phyloP scores from a whole-genome alignment of 768 basidiomycete species.

The Cubamyces lactineus region DNA sequence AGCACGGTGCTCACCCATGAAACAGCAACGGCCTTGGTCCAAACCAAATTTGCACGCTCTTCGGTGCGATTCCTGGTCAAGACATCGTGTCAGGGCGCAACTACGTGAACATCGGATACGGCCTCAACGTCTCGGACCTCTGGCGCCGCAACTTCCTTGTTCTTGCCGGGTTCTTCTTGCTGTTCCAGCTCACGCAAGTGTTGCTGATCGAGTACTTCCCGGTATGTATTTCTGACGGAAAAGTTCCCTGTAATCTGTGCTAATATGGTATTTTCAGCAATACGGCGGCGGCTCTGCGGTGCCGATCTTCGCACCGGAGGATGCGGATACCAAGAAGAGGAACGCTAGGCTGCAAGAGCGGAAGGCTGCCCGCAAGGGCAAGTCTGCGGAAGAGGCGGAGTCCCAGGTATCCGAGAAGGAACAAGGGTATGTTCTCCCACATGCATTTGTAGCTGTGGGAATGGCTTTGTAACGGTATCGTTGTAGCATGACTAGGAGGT shows the following conservation, averaged over 20 bases:
- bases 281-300: conserved; percentile 53
- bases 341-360: conserved; percentile 57
- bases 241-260: conserved; percentile 22
- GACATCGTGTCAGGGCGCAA: conserved; percentile 55
- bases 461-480: neutral
- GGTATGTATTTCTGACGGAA: no score
- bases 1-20: conserved; percentile 25
- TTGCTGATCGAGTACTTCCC: conserved; percentile 67
- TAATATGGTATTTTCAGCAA: conserved; percentile 39
- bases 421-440: conserved; percentile 17
- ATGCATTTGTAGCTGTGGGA: neutral
- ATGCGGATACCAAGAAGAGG: conserved; percentile 52
- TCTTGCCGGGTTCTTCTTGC: conserved; percentile 66
- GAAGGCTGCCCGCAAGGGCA: conserved; percentile 41
- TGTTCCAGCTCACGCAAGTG: conserved; percentile 72
- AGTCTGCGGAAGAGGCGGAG: conserved; percentile 18
- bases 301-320: conserved; percentile 64
- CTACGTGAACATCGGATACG: conserved; percentile 65
- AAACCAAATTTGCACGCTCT: conserved; percentile 80
- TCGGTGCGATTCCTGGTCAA: conserved; percentile 63
- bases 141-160: conserved; percentile 76
- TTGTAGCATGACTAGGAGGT: conserved; percentile 1
- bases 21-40: conserved; percentile 53
- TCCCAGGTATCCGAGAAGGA: conserved; percentile 21
- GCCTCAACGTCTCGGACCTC: conserved; percentile 50